Conservation (phyloP, 768 basidiomycete species). For the Pulveroboletus sp. region DNA sequence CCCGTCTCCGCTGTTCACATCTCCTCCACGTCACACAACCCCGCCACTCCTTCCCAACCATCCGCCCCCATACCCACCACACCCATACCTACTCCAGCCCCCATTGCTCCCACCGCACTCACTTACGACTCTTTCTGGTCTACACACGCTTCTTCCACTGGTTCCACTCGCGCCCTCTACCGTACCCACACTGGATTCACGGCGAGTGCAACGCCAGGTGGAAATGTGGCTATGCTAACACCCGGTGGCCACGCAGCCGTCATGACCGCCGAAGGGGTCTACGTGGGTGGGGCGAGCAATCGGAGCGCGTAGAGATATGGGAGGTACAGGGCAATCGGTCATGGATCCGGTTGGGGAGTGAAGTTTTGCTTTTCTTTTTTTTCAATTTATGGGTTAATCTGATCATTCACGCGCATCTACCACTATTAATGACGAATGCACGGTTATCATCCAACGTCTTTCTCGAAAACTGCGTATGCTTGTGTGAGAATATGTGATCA, state of each 20-base stretch:
- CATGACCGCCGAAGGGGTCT: constrained; percentile 31
- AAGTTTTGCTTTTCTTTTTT: background rate
- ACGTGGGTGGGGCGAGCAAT: constrained; percentile 24
- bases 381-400: constrained; percentile 23
- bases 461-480: too few species aligned
- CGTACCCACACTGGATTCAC: constrained; percentile 28
- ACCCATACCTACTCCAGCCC: background rate
- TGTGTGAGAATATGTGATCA: too few species aligned
- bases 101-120: constrained; percentile 29
- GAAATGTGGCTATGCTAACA: constrained; percentile 31
- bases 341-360: background rate
- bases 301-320: background rate
- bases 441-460: background rate
- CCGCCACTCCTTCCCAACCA: background rate
- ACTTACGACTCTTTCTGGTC: constrained; percentile 67
- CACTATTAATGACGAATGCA: constrained; percentile 6
- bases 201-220: constrained; percentile 20
- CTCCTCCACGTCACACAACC: background rate
- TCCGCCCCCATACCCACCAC: constrained; percentile 2
- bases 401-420: constrained; percentile 20
- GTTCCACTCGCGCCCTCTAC: constrained; percentile 26
- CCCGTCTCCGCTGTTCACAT: background rate
- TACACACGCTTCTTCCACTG: constrained; percentile 37
- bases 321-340: background rate
- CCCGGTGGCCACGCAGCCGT: constrained; percentile 29